These are phyloP conservation scores for Rhodotorula sp. DNA, from an alignment of 1,284 basidiomycete species.

Conservation along the genomic window DNA sequence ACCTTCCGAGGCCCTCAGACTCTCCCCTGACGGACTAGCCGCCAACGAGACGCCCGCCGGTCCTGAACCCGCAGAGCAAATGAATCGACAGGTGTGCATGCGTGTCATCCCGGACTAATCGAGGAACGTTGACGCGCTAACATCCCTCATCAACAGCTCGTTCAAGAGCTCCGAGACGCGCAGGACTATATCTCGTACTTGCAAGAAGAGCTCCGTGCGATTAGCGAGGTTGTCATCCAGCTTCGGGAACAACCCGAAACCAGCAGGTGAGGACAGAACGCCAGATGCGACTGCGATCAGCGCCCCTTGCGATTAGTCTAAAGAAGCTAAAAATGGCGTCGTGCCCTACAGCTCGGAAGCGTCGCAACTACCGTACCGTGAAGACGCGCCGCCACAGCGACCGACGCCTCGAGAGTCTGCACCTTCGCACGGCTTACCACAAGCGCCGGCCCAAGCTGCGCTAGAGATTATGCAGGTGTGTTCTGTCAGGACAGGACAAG, in stretches of 20 bases:
- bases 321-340: too few relatives aligned
- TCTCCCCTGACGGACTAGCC: not conserved
- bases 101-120: too few relatives aligned
- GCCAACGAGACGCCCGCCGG: not conserved
- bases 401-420: too few relatives aligned
- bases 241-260: not conserved
- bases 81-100: constrained; percentile 8
- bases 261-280: not conserved
- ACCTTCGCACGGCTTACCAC: too few relatives aligned
- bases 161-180: constrained; percentile 27
- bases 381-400: too few relatives aligned
- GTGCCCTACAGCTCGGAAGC: too few relatives aligned
- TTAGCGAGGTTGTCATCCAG: constrained; percentile 13
- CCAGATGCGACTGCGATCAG: not conserved
- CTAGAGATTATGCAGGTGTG: too few relatives aligned
- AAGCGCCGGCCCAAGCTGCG: too few relatives aligned
- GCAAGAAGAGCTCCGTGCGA: constrained; percentile 21
- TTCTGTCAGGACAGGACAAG: too few relatives aligned
- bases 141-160: constrained; percentile 1
- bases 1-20: not conserved
- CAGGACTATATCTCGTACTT: constrained; percentile 31
- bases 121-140: too few relatives aligned
- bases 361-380: too few relatives aligned
- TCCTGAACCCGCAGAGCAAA: not conserved
- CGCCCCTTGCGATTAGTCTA: not conserved